Base-by-base conservation (phyloP, 331 rosid genomes). In the Malus hybrid region DNA sequence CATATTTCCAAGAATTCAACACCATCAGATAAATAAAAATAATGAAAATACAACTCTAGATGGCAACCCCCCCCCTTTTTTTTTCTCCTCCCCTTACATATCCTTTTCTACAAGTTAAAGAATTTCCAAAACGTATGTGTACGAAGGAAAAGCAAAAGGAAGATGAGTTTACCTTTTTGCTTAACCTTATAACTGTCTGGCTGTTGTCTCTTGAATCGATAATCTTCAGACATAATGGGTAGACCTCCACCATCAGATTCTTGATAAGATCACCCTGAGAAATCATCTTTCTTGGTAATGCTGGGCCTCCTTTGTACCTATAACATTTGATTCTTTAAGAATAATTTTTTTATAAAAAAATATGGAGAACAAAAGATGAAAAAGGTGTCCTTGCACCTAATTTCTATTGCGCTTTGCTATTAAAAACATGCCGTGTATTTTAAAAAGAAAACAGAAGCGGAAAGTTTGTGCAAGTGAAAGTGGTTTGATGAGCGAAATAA, bases 241-340 rank as follows among this genome's bases (percentile, higher is more conserved):
- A 92, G 76, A 95, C 98, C 85, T 95, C 99, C 87, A 95, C 93
- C 77, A 61, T 82, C 82, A 86, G 88, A 61, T 85, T 92, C 79
- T 82, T 88, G 76, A 70, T 76, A 76, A 16, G 71, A 75, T 71
- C 80, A 74, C 99, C 99, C 81, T 92, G 97, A 44, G 93, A 89
- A 84, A 95, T 87, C 91, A 95, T 57, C 87, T 86, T 92, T 85
- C 99, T 90, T 10, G 97, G 93, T 73, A 95, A 83, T 65, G 89
- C 86, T 2, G 98, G 98, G 72, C 99, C 99, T 79, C 99, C 99
- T 86, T 87, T 89, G 82, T 95, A 95, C 99, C 99, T 95, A 76
- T 31, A 65, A 68, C 14, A 77, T 65, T 19, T 60, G 61, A 10
- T 39, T 39, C 44, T 39, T 39, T 28, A 50, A 36, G 33, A 29